Evolutionary conservation across 768 basidiomycete species (phyloP), one percentile per base, ranked within the genome.

Genomic region (Collybia sp.): DNA sequence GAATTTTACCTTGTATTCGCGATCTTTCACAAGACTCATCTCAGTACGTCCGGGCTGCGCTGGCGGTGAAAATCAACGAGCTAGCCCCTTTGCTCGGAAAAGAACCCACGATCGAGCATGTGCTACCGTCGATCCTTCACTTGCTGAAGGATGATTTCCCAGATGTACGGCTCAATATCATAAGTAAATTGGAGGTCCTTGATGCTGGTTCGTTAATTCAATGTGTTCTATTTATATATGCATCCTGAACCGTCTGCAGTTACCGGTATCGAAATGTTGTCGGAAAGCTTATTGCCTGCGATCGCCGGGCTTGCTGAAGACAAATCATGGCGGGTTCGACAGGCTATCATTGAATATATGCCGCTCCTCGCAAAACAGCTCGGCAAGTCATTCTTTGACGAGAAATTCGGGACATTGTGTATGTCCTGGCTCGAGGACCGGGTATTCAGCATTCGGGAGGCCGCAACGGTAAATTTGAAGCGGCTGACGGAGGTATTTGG

Each of bases 361-460:
- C 96, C 96, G n/a, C 80, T 98, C 16, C 85, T 99, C 39, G 94
- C 96, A 34, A 93, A 87, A n/a, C 96, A 99, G 63, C 79, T 99
- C 46, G 96, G 96, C 45, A 92, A 91, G 57, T 75, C 85, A 18
- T 98, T 98, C 72, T 99, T 99, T 63, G 94, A 99, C 65, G 95
- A 98, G 58, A 92, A 95, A 64, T 80, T 99, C 37, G 92, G 89
- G 19, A 93, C 89, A 58, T 74, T 99, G 20, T 99, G 96, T 75
- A 96, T 99, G 94, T 90, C 90, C 8, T 99, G 96, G 96, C 67
- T 99, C 52, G 94, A 94, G 6, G 96, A 99, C 65, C 96, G 89
- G 30, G 96, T 99, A 13, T 99, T 87, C 71, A 94, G 91, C 62
- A 99, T 99, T 62, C 84, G 96, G 37, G 96, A 99, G 65, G 88